Evolutionary conservation across 2,329 filamentous ascomycete species (phyloP).

Genomic region (Alternaria dauci): DNA sequence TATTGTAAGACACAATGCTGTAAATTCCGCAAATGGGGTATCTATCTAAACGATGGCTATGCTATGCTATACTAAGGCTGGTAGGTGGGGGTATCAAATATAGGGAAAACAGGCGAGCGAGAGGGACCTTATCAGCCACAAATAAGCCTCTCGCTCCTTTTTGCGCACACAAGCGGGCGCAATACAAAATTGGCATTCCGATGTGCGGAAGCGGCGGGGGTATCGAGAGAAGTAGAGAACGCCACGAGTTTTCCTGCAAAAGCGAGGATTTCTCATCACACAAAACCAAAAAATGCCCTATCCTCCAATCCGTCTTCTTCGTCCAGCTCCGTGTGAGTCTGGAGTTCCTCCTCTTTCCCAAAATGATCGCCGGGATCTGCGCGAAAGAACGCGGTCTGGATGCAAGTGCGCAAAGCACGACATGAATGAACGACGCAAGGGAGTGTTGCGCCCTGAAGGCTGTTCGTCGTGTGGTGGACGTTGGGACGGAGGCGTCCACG

Average conservation of each 20-base stretch:
- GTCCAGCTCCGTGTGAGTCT: neutral
- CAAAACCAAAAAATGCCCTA: neutral
- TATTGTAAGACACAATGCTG: slow-evolving; percentile 10
- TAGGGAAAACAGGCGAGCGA: slow-evolving; percentile 32
- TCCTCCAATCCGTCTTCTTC: slow-evolving; percentile 1
- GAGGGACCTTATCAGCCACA: slow-evolving; percentile 30
- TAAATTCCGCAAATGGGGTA: slow-evolving; percentile 7
- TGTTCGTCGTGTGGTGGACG: slow-evolving; percentile 2
- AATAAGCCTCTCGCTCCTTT: slow-evolving; percentile 34
- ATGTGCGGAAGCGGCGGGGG: slow-evolving; percentile 29
- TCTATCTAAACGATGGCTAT: slow-evolving; percentile 19
- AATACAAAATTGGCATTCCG: slow-evolving; percentile 32
- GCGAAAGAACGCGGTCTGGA: slow-evolving; percentile 13
- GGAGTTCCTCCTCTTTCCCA: neutral
- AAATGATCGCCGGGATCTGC: slow-evolving; percentile 8
- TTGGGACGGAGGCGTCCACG: slow-evolving; percentile 1
- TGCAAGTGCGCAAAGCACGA: slow-evolving; percentile 1
- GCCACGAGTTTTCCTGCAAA: slow-evolving; percentile 15
- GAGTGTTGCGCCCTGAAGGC: slow-evolving; percentile 5
- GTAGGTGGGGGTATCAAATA: slow-evolving; percentile 42
- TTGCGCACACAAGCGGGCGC: slow-evolving; percentile 26
- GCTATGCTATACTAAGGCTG: slow-evolving; percentile 15
- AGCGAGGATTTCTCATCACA: slow-evolving; percentile 6
- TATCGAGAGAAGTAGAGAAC: slow-evolving; percentile 25
- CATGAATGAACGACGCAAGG: neutral